These are phyloP conservation scores for Graphilbum ipis-grandicollis DNA, from an alignment of 2,329 filamentous ascomycete genomes.

Conservation along the genomic window DNA sequence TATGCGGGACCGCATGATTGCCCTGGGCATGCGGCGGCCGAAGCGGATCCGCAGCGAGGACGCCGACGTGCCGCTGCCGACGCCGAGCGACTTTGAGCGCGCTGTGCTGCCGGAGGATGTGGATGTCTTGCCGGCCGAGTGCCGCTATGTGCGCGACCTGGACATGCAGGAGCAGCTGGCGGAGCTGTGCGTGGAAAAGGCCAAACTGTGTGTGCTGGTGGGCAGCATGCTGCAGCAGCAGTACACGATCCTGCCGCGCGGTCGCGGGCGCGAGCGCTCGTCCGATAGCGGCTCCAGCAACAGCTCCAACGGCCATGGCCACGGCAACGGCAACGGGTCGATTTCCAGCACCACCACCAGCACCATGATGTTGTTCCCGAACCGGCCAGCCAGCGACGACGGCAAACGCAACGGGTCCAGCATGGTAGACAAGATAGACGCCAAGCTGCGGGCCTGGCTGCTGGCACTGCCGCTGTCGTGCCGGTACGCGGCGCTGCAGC, in stretches of 20 bases:
- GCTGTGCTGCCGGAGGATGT: constrained; percentile 49
- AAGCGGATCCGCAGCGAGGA: constrained; percentile 87
- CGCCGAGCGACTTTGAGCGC: constrained; percentile 70
- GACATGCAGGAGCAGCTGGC: constrained; percentile 64
- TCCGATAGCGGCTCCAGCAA: constrained; percentile 26
- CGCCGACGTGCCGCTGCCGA: constrained; percentile 84
- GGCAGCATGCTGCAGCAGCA: constrained; percentile 80
- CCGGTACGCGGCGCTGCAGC: constrained; percentile 41
- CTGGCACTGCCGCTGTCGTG: constrained; percentile 54
- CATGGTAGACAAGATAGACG: constrained; percentile 63
- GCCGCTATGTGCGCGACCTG: constrained; percentile 51
- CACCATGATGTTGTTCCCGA: constrained; percentile 81
- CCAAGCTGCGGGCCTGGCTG: constrained; percentile 63
- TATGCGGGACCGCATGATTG: constrained; percentile 84
- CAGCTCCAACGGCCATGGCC: constrained; percentile 21
- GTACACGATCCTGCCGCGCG: constrained; percentile 78
- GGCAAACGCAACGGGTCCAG: constrained; percentile 27
- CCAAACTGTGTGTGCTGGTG: constrained; percentile 76
- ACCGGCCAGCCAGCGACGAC: constrained; percentile 61
- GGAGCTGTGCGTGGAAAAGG: constrained; percentile 79
- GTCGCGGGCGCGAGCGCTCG: constrained; percentile 62
- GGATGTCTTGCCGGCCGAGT: constrained; percentile 50
- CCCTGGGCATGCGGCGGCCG: constrained; percentile 81
- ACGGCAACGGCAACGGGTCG: background rate
- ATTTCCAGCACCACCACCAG: constrained; percentile 18